Evolutionary conservation across 192 early-diverging fungal species (phyloP).

Genomic region (Mycoemilia scoparia): DNA sequence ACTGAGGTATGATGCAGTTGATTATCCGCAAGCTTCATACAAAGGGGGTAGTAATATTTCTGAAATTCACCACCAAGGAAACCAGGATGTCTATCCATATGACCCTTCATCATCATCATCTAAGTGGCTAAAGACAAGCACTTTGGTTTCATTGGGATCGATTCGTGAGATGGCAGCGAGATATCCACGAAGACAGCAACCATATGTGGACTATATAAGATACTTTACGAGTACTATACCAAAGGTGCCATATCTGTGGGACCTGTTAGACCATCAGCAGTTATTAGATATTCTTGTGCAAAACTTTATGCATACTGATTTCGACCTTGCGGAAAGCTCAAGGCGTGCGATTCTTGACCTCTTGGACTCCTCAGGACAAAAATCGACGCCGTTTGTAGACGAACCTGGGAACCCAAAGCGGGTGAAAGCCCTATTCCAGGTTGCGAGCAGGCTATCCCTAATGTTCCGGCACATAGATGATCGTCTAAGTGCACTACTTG

Average conservation of each 20-base stretch:
- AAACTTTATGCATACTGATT: slow-evolving; percentile 75
- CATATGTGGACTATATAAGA: slow-evolving; percentile 20
- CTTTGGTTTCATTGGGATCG: slow-evolving; percentile 4
- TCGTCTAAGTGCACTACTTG: slow-evolving; percentile 15
- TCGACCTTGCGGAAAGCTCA: slow-evolving; percentile 45
- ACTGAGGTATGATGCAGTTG: too few species aligned
- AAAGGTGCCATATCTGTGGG: slow-evolving; percentile 14
- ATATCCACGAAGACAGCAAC: slow-evolving; percentile 17
- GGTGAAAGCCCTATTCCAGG: slow-evolving; percentile 9
- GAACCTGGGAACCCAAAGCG: slow-evolving; percentile 4
- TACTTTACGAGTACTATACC: slow-evolving; percentile 14
- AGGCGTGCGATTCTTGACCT: slow-evolving; percentile 15
- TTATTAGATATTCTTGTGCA: slow-evolving; percentile 65
- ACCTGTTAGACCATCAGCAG: slow-evolving; percentile 35
- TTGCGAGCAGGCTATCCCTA: slow-evolving; percentile 15
- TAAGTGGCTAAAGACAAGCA: too few species aligned
- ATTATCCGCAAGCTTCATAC: too few species aligned
- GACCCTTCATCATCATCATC: too few species aligned
- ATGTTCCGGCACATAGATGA: slow-evolving; percentile 20
- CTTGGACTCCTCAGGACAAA: slow-evolving; percentile 15
- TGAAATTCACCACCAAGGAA: too few species aligned
- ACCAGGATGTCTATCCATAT: too few species aligned
- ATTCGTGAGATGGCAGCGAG: slow-evolving; percentile 10
- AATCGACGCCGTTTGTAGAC: too few species aligned
- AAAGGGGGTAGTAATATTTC: too few species aligned